Conservation (phyloP, 257 asterid genomes). For the Fraxinus anomala region DNA sequence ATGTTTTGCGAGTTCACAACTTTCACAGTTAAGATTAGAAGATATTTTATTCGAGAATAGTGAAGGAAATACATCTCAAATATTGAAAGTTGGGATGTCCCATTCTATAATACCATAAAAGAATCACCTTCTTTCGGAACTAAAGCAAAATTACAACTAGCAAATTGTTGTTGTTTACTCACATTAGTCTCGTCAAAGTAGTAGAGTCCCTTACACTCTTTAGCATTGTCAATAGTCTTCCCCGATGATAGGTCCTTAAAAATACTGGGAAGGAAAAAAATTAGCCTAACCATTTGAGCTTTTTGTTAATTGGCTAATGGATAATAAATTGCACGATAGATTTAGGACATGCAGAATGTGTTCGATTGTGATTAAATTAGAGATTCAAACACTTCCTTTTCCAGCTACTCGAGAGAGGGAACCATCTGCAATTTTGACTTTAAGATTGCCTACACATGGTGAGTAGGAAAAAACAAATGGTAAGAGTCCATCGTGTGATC, state of each 20-base stretch:
- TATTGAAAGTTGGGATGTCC: neutral
- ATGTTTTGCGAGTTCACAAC: too few relatives aligned
- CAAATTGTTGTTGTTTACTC: neutral
- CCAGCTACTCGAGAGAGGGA: neutral
- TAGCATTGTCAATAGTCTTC: slow-evolving; percentile 24
- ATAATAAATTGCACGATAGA: too few relatives aligned
- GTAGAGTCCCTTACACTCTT: slow-evolving; percentile 11
- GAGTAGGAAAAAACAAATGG: neutral
- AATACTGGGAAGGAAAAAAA: too few relatives aligned
- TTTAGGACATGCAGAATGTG: too few relatives aligned
- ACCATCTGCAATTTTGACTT: slow-evolving; percentile 12
- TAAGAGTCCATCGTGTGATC: neutral
- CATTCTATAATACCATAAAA: neutral
- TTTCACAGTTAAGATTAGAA: too few relatives aligned
- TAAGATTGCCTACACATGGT: neutral
- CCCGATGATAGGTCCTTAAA: neutral
- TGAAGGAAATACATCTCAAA: neutral
- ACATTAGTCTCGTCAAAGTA: neutral
- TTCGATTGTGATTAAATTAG: neutral
- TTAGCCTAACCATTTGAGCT: too few relatives aligned
- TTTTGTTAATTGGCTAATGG: neutral
- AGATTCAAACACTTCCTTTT: neutral
- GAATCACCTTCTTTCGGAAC: neutral
- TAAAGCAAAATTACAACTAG: neutral
- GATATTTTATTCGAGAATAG: too few relatives aligned